Evolutionary conservation across 2,329 filamentous ascomycete genomes (phyloP), one percentile per base, ranked within the genome.

Genomic region (Aurifilum marmelostoma): DNA sequence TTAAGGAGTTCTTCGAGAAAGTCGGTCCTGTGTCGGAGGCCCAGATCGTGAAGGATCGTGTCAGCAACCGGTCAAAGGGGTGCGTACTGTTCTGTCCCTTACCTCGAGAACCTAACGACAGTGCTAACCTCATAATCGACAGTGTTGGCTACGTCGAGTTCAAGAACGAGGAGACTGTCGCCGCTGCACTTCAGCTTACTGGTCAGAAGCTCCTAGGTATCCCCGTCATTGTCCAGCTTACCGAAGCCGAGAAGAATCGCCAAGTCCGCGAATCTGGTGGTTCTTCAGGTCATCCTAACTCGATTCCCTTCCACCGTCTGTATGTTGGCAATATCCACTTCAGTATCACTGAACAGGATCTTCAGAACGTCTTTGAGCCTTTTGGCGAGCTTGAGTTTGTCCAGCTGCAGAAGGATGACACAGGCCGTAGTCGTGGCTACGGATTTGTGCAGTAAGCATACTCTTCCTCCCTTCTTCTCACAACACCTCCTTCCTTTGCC

Each of bases 281-380:
- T 65, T 81, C 85, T 63, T 86, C 87, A 73, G 89, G 86, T 69
- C 88, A 93, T 74, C 90, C 91, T 70, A 94, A 94, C 78, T 91
- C 92, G 71, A 91, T 97, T 70, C 96, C 96, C 32, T 98, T 98
- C 84, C 96, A 99, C 82, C 92, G 97, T 75, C 91, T 99, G 70
- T 99, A 98, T 80, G 95, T 99, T 75, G 96, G 96, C 81, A 99
- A 99, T 80, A 98, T 99, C 75, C 96, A 99, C 84, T 99, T 99
- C 87, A 97, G 94, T 79, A 97, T 99, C 79, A 97, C 94, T 78
- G 96, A 99, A 82, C 90, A 91, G 79, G 97, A 99, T 82, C 85
- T 99, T 73, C 91, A 95, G 85, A 94, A 95, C 79, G 94, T 99
- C 71, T 99, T 99, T 80, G 93, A 97, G 82, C 95, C 96, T 1